These are phyloP conservation scores for Sporothrix pallida DNA, from an alignment of 2,329 filamentous ascomycete species.

Conservation along the genomic window DNA sequence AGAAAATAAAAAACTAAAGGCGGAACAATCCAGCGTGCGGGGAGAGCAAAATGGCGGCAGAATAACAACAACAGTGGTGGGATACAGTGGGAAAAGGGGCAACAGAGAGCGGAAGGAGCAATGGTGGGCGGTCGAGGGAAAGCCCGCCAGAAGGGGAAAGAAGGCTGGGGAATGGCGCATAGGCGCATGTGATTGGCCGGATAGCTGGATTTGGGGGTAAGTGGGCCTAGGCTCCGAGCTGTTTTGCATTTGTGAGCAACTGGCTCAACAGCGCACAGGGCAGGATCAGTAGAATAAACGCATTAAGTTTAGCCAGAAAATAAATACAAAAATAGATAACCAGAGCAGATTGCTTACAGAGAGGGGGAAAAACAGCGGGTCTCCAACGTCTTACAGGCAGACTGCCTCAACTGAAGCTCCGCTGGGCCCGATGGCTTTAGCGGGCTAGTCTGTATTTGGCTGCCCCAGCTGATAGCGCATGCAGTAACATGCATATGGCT, in stretches of 20 bases:
- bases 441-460: conserved; percentile 15
- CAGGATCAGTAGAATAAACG: background rate
- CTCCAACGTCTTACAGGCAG: background rate
- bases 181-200: conserved; percentile 28
- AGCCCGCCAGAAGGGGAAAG: conserved; percentile 34
- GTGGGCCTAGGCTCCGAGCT: background rate
- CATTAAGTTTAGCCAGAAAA: background rate
- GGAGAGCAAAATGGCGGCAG: conserved; percentile 11
- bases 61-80: conserved; percentile 8
- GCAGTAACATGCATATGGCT: background rate
- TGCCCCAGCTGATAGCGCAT: conserved; percentile 3
- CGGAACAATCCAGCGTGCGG: background rate
- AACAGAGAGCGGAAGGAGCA: conserved; percentile 19
- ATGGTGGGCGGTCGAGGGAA: conserved; percentile 15
- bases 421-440: background rate
- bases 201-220: conserved; percentile 1
- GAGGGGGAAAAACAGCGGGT: background rate
- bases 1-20: background rate
- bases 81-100: conserved; percentile 13
- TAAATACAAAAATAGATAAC: conserved; percentile 14
- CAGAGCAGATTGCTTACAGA: background rate
- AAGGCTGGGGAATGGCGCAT: conserved; percentile 36
- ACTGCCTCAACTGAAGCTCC: background rate
- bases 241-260: conserved; percentile 32
- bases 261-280: background rate